A percentile compares a stretch with the other conserved stretches of the same genome.
These are phyloP conservation scores for Carex myosuroides DNA, from an alignment of 176 grass and related monocot species.

Conservation along the genomic window DNA sequence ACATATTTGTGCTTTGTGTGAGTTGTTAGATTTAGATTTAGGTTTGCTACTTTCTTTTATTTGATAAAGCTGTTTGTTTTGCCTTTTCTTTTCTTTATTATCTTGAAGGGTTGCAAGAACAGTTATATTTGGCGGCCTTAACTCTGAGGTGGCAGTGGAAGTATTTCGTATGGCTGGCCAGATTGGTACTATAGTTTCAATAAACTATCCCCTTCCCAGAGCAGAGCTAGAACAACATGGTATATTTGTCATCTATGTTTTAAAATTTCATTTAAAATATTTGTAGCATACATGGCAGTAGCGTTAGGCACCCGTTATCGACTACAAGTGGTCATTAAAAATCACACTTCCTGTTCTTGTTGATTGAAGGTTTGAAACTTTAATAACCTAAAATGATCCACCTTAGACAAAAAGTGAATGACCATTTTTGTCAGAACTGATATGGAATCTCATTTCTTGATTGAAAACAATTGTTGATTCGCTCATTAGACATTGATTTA, in stretches of 20 bases:
- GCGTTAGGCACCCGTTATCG: neutral
- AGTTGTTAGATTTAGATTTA: neutral
- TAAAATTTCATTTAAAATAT: neutral
- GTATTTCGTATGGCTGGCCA: conserved; percentile 69
- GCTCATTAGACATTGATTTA: neutral
- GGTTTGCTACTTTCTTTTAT: neutral
- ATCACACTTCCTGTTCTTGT: neutral
- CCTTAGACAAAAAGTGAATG: neutral
- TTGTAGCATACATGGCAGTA: neutral
- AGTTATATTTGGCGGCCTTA: conserved; percentile 79
- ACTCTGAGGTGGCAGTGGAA: conserved; percentile 57
- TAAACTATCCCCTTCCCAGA: conserved; percentile 76
- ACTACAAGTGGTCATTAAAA: neutral
- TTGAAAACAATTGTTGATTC: neutral
- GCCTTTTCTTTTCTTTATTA: neutral
- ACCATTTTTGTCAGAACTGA: neutral
- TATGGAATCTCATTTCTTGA: neutral
- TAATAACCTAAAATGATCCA: neutral
- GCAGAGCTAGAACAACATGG: conserved; percentile 68
- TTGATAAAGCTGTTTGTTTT: neutral
- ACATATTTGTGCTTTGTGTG: conserved; percentile 19
- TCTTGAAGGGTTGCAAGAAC: conserved; percentile 72
- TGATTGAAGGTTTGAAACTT: neutral
- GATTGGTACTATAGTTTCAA: conserved; percentile 59
- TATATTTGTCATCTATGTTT: conserved; percentile 19